Conservation (phyloP, 2,329 filamentous ascomycete genomes). For the Hyphodiscus sp. region DNA sequence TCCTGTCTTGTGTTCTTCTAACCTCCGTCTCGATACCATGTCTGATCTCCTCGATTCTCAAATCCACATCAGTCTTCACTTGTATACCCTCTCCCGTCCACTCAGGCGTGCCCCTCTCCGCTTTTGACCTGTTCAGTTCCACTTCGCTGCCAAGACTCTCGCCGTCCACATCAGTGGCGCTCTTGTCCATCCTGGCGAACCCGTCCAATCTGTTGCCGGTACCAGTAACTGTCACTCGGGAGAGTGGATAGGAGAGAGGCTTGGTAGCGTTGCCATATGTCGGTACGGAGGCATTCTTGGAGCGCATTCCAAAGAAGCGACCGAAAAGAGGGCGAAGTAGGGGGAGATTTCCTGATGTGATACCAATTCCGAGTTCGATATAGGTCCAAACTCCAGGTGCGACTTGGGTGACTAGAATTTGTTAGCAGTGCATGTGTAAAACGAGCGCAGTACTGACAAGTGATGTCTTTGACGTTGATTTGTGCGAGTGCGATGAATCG, state of each 20-base stretch:
- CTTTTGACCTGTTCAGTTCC: conserved; percentile 1
- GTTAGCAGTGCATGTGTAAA: not conserved
- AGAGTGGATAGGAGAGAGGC: not conserved
- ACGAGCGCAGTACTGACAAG: conserved; percentile 9
- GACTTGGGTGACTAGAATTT: conserved; percentile 14
- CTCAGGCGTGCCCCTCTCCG: not conserved
- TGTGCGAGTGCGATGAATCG: conserved; percentile 15
- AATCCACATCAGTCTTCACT: conserved; percentile 6
- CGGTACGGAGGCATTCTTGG: not conserved
- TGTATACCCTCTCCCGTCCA: conserved; percentile 2
- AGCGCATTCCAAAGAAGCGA: conserved; percentile 3
- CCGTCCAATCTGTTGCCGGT: not conserved
- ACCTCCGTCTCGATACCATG: conserved; percentile 1
- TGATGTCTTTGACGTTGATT: conserved; percentile 17
- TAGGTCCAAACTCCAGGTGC: conserved; percentile 36
- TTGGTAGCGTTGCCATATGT: not conserved
- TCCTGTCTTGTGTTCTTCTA: not conserved
- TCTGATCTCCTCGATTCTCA: conserved; percentile 5
- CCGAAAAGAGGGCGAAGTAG: conserved; percentile 29
- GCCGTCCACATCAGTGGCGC: conserved; percentile 1
- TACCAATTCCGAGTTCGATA: conserved; percentile 29
- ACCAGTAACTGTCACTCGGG: not conserved
- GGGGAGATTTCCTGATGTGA: conserved; percentile 29
- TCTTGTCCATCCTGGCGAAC: conserved; percentile 1
- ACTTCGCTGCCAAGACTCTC: conserved; percentile 7